These are phyloP conservation scores for Colletotrichum cuscutae DNA, from an alignment of 2,329 filamentous ascomycete species.

Conservation along the genomic window DNA sequence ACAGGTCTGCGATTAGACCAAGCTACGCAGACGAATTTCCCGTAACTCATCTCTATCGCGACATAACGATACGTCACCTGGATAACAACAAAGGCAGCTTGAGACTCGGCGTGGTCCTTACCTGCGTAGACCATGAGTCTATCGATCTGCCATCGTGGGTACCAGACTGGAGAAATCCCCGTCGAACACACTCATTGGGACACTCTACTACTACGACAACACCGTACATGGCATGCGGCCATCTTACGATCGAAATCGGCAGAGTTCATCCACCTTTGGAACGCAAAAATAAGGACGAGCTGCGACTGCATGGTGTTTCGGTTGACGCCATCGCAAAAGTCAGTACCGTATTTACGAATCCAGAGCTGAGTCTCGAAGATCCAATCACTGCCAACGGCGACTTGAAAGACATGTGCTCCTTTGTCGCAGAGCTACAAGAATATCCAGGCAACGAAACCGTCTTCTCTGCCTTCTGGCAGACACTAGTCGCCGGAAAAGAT, in stretches of 20 bases:
- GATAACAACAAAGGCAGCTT: not conserved
- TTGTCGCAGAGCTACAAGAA: not conserved
- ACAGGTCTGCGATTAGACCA: not conserved
- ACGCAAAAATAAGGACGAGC: not conserved
- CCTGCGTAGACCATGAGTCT: slow-evolving; percentile 12
- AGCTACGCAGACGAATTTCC: slow-evolving; percentile 7
- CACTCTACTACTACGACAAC: not conserved
- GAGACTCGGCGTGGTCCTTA: not conserved
- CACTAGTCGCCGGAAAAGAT: slow-evolving; percentile 9
- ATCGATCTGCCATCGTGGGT: slow-evolving; percentile 25
- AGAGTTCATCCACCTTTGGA: not conserved
- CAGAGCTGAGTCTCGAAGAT: slow-evolving; percentile 43
- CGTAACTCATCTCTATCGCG: not conserved
- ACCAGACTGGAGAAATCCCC: slow-evolving; percentile 20
- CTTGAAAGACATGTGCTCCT: not conserved
- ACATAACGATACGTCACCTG: not conserved
- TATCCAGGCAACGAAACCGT: not conserved
- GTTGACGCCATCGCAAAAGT: not conserved
- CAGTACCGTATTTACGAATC: not conserved
- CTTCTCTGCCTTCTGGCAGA: slow-evolving; percentile 13
- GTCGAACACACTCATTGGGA: not conserved
- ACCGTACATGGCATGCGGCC: not conserved
- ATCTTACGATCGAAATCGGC: not conserved
- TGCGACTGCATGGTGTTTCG: not conserved
- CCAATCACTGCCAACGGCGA: not conserved